Conservation (phyloP, 768 basidiomycete genomes). For the Mycena venus region DNA sequence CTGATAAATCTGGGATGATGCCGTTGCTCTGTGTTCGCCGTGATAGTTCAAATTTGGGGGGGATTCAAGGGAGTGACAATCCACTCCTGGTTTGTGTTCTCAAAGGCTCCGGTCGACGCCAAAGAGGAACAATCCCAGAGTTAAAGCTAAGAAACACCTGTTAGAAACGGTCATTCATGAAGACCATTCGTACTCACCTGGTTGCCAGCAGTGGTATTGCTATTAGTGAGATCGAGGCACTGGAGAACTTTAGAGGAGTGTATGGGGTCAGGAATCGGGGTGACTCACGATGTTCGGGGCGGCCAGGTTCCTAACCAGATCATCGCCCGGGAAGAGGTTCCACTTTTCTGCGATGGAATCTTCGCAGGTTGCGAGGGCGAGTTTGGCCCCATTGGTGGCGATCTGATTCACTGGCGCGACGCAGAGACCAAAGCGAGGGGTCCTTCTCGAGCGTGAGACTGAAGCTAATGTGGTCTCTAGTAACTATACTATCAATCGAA, state of each 20-base stretch:
- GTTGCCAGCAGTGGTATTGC: no score
- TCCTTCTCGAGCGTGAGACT: constrained; percentile 2
- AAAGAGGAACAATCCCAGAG: not conserved
- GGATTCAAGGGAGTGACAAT: not conserved
- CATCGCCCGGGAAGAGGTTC: not conserved
- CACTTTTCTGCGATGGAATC: not conserved
- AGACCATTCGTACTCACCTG: no score
- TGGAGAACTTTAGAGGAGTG: no score
- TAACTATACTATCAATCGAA: not conserved
- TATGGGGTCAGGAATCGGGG: no score
- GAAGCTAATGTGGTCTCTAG: no score
- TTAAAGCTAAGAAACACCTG: not conserved
- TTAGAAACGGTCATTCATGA: no score
- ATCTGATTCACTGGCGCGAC: not conserved
- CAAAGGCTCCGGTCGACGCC: not conserved
- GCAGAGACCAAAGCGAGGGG: not conserved
- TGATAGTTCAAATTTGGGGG: not conserved
- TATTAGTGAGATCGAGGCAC: no score
- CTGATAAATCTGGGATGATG: no score
- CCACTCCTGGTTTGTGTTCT: constrained; percentile 22
- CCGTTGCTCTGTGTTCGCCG: no score
- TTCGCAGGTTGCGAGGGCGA: not conserved
- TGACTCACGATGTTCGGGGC: no score
- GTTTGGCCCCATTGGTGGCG: not conserved
- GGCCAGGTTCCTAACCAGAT: not conserved